Evolutionary conservation across 163 green algal genomes (phyloP).

Genomic region (Scenedesmus sp.): DNA sequence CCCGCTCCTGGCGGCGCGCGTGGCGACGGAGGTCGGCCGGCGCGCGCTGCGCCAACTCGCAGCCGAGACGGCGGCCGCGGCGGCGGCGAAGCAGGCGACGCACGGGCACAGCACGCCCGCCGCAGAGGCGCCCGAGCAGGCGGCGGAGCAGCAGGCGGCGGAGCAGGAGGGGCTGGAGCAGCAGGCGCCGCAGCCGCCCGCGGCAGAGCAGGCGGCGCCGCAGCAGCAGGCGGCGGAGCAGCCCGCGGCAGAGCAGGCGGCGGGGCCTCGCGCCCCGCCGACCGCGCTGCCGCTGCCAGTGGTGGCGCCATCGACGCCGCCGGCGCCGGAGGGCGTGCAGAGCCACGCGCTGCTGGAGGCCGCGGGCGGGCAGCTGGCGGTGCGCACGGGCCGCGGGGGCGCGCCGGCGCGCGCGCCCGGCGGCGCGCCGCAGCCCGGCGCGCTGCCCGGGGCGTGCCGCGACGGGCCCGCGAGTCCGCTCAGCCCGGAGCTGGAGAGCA

Average conservation of each 20-base stretch:
- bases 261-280: not conserved
- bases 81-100: constrained; percentile 2
- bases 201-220: not conserved
- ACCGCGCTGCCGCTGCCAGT: not conserved
- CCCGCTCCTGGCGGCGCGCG: not conserved
- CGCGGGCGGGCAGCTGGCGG: not conserved
- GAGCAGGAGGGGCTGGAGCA: not conserved
- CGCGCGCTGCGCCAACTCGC: constrained; percentile 7
- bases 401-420: no score
- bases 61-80: not conserved
- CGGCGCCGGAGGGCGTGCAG: not conserved
- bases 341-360: not conserved
- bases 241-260: not conserved
- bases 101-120: not conserved
- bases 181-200: not conserved
- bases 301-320: not conserved
- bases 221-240: not conserved
- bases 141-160: not conserved
- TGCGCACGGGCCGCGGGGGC: no score
- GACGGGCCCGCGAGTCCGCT: no score
- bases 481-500: constrained; percentile 13
- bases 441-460: no score
- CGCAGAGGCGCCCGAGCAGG: not conserved
- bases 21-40: not conserved
- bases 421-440: no score